Percentiles rank a stretch among this genome's conserved stretches.
phyloP scores from a whole-genome alignment of 2,329 filamentous ascomycete genomes.

The Catunica adiposa region DNA sequence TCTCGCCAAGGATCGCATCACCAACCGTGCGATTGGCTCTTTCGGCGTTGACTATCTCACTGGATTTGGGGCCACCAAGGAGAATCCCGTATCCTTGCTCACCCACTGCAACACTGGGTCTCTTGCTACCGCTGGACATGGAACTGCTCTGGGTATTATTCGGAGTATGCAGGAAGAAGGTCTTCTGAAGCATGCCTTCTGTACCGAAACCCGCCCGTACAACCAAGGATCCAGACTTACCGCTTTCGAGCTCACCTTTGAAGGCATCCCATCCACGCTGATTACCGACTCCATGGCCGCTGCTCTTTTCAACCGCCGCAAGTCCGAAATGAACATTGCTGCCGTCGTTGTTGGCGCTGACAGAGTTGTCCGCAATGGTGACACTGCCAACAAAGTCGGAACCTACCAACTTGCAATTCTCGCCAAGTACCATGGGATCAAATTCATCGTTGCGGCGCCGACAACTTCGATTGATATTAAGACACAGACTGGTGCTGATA shows the following conservation, averaged over 20 bases:
- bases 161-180: slow-evolving; percentile 55
- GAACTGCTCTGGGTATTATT: slow-evolving; percentile 87
- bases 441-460: slow-evolving; percentile 88
- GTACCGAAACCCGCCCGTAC: slow-evolving; percentile 92
- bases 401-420: slow-evolving; percentile 89
- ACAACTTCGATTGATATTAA: slow-evolving; percentile 82
- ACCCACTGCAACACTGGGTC: slow-evolving; percentile 98
- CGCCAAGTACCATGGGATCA: slow-evolving; percentile 71
- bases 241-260: slow-evolving; percentile 90
- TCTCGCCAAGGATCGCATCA: slow-evolving; percentile 68
- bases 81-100: slow-evolving; percentile 53
- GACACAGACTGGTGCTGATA: slow-evolving; percentile 60
- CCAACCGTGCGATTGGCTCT: slow-evolving; percentile 73
- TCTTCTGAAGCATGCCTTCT: slow-evolving; percentile 69
- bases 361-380: slow-evolving; percentile 85
- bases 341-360: slow-evolving; percentile 92
- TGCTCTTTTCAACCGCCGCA: slow-evolving; percentile 53
- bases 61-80: slow-evolving; percentile 33
- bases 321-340: slow-evolving; percentile 49
- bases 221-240: slow-evolving; percentile 94
- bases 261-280: slow-evolving; percentile 76
- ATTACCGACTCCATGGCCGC: slow-evolving; percentile 96
- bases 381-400: slow-evolving; percentile 97
- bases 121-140: slow-evolving; percentile 92
- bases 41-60: slow-evolving; percentile 72